Percentiles rank a stretch among this genome's conserved stretches.
Conservation (phyloP, 1,139 yeast species). For the Geotrichum cucujoidarum region DNA sequence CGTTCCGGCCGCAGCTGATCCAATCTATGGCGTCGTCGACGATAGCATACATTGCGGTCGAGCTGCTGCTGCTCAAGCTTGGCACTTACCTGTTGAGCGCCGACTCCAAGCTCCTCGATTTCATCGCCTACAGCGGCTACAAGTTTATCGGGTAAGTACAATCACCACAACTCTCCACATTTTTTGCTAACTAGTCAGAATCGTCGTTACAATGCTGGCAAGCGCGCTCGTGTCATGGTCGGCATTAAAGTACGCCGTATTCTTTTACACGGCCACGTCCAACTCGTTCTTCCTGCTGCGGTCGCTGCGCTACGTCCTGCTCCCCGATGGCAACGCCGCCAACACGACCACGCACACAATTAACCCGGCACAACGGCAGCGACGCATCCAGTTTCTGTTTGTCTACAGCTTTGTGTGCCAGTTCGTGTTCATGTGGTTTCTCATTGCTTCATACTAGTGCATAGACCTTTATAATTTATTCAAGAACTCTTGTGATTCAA, state of each 20-base stretch:
- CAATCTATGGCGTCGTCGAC: conserved; percentile 91
- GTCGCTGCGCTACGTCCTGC: conserved; percentile 74
- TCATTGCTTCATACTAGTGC: conserved; percentile 25
- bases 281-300: conserved; percentile 55
- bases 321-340: conserved; percentile 40
- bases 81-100: conserved; percentile 60
- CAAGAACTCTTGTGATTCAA: too few relatives aligned
- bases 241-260: conserved; percentile 43
- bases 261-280: conserved; percentile 39
- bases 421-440: conserved; percentile 54
- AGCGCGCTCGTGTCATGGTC: conserved; percentile 41
- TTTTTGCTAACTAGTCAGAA: conserved; percentile 4
- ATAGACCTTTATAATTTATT: background rate
- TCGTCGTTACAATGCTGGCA: conserved; percentile 38
- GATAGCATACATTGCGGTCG: conserved; percentile 73
- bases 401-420: conserved; percentile 82
- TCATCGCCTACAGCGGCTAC: conserved; percentile 88
- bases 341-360: conserved; percentile 31
- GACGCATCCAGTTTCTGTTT: conserved; percentile 81
- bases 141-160: conserved; percentile 61
- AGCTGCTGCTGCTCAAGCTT: conserved; percentile 54
- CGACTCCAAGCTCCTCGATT: conserved; percentile 65
- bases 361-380: conserved; percentile 61
- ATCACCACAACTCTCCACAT: background rate
- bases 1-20: conserved; percentile 87